phyloP scores from a whole-genome alignment of 148 eudicot species.

The Dysphania ambrosioides region DNA sequence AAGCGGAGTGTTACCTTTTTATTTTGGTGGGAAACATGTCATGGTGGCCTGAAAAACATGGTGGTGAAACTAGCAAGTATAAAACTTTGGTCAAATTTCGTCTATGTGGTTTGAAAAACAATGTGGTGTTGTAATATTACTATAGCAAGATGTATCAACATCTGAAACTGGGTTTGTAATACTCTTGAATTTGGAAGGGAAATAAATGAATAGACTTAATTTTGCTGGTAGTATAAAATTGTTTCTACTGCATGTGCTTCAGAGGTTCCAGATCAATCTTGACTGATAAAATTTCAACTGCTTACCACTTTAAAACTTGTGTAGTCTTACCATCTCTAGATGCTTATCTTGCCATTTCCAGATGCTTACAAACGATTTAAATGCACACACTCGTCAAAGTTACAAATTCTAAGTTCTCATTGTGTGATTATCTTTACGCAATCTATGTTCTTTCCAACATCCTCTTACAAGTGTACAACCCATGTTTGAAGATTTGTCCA shows the following conservation, averaged over 20 bases:
- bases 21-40: slow-evolving; percentile 31
- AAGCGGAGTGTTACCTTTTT: slow-evolving; percentile 26
- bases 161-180: neutral
- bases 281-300: neutral
- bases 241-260: neutral
- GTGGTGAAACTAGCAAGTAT: slow-evolving; percentile 6
- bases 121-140: neutral
- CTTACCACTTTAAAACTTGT: neutral
- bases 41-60: slow-evolving; percentile 27
- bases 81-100: slow-evolving; percentile 7
- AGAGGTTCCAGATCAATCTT: neutral
- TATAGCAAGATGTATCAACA: neutral
- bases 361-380: neutral
- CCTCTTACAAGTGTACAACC: neutral
- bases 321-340: neutral
- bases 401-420: neutral
- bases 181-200: neutral
- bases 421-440: neutral
- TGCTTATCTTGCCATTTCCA: neutral
- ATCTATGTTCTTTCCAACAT: neutral
- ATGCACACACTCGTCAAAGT: neutral
- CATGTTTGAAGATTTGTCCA: neutral
- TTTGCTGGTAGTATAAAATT: neutral
- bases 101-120: neutral
- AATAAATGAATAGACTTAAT: neutral